These are phyloP conservation scores for Kwoniella botswanensis DNA, from an alignment of 768 basidiomycete genomes.

Conservation along the genomic window DNA sequence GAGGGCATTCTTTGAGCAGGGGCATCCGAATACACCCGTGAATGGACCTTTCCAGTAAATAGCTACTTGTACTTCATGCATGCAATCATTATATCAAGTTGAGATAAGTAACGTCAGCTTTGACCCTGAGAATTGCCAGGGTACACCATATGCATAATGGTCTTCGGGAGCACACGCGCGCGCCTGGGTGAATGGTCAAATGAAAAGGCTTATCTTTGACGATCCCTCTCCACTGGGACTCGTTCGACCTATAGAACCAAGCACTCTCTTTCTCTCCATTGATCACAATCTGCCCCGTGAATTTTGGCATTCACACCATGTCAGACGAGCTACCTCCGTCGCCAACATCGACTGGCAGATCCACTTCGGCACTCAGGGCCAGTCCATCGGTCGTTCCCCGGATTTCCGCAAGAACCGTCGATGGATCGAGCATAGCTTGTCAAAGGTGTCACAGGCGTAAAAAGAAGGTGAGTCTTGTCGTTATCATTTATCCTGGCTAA, in stretches of 20 bases:
- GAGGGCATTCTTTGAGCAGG: constrained; percentile 39
- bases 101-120: no score
- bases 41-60: constrained; percentile 37
- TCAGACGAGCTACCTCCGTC: not conserved
- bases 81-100: no score
- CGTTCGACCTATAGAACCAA: not conserved
- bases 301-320: not conserved
- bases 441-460: not conserved
- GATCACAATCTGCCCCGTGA: no score
- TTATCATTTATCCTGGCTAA: not conserved
- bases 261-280: not conserved
- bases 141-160: no score
- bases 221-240: no score
- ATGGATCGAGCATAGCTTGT: not conserved
- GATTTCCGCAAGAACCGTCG: not conserved
- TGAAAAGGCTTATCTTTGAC: no score
- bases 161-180: no score
- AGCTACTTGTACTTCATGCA: not conserved
- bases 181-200: no score
- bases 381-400: not conserved
- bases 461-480: not conserved
- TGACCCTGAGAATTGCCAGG: no score
- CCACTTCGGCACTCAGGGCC: not conserved
- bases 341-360: not conserved
- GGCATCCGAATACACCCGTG: constrained; percentile 44